Conservation (phyloP, 257 asterid species). For the Nicotiana tomentosiformis region DNA sequence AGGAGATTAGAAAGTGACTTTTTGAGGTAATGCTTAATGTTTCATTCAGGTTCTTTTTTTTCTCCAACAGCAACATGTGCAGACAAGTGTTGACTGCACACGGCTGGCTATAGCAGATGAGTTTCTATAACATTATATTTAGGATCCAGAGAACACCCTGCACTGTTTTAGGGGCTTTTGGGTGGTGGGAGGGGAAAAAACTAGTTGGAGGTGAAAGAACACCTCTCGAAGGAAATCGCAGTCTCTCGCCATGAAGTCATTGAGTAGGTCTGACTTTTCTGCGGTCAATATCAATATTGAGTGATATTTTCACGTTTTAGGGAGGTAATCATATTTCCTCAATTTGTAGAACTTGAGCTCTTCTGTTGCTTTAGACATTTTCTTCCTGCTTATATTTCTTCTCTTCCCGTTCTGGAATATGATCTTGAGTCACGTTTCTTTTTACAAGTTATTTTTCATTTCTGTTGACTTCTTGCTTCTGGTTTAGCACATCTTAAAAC, state of each 20-base stretch:
- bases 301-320: background rate
- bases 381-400: background rate
- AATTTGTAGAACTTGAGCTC: background rate
- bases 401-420: background rate
- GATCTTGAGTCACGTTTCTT: background rate
- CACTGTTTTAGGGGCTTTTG: background rate
- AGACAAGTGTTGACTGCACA: background rate
- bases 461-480: background rate
- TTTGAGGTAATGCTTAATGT: constrained; percentile 43
- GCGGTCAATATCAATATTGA: background rate
- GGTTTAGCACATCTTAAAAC: background rate
- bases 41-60: background rate
- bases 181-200: background rate
- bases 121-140: background rate
- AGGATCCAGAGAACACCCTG: background rate
- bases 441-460: background rate
- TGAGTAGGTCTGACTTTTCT: background rate
- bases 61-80: background rate
- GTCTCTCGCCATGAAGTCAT: background rate
- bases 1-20: constrained; percentile 58
- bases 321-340: background rate
- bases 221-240: background rate
- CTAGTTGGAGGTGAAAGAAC: background rate
- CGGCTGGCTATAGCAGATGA: background rate
- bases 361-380: background rate